phyloP scores from a whole-genome alignment of 306 rosid genomes.

The Vigna trinervia region DNA sequence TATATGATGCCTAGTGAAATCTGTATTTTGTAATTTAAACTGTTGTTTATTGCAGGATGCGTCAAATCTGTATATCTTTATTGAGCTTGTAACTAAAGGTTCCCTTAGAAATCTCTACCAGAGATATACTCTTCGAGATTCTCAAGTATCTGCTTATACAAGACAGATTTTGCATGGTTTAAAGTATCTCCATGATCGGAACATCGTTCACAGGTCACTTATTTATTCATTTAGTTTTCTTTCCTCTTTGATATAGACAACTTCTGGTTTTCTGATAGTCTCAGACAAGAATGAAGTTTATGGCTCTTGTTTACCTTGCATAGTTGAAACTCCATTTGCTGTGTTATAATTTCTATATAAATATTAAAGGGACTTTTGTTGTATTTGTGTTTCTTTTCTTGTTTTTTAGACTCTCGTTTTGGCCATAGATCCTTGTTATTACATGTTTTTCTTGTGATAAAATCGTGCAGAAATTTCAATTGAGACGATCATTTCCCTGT shows the following conservation, averaged over 20 bases:
- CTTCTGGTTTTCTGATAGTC: constrained; percentile 23
- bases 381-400: constrained; percentile 22
- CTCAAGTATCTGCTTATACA: constrained; percentile 80
- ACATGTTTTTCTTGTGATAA: neutral
- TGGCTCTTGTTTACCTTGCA: constrained; percentile 39
- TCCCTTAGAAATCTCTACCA: constrained; percentile 71
- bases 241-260: constrained; percentile 14
- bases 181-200: constrained; percentile 83
- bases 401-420: constrained; percentile 20
- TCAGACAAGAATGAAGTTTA: constrained; percentile 26
- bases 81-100: constrained; percentile 85
- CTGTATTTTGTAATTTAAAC: constrained; percentile 32
- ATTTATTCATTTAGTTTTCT: constrained; percentile 5
- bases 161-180: constrained; percentile 82
- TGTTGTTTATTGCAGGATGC: constrained; percentile 62
- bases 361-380: constrained; percentile 2
- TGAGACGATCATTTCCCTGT: neutral
- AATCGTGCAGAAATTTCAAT: neutral
- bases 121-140: constrained; percentile 63
- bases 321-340: constrained; percentile 23
- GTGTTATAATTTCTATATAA: constrained; percentile 20
- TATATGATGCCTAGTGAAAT: neutral
- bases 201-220: constrained; percentile 80
- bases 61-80: constrained; percentile 80
- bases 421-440: neutral